A percentile compares a stretch with the other conserved stretches of the same genome.
Evolutionary conservation across 2,329 filamentous ascomycete species (phyloP).

Genomic region (Fusarium subtropicale): DNA sequence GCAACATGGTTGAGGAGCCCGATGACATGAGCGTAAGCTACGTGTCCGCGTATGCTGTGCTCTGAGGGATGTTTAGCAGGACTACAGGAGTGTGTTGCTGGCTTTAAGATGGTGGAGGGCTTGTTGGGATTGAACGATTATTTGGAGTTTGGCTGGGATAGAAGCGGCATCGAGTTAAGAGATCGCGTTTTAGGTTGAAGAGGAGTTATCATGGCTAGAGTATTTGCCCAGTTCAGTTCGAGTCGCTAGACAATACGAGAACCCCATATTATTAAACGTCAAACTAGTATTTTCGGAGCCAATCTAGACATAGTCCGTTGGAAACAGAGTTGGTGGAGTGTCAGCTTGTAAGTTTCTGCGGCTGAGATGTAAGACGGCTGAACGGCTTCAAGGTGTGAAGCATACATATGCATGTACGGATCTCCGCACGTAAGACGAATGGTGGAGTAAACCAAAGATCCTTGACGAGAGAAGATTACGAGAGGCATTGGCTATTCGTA

Average conservation of each 20-base stretch:
- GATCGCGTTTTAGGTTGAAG: background rate
- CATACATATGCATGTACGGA: conserved; percentile 5
- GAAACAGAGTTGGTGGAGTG: background rate
- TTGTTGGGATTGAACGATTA: background rate
- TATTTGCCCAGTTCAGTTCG: background rate
- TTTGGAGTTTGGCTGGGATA: background rate
- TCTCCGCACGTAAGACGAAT: conserved; percentile 17
- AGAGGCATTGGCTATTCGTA: background rate
- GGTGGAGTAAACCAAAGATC: conserved; percentile 11
- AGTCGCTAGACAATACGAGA: conserved; percentile 4
- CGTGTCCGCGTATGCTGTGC: conserved; percentile 86
- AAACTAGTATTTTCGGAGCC: conserved; percentile 4
- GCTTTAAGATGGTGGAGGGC: background rate
- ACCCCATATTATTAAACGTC: background rate
- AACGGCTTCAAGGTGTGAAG: background rate
- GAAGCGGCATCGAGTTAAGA: background rate
- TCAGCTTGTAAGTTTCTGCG: conserved; percentile 9
- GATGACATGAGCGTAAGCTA: conserved; percentile 93
- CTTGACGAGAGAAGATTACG: conserved; percentile 3
- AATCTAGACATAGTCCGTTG: background rate
- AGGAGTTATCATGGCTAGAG: background rate
- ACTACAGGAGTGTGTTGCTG: background rate
- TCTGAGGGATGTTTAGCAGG: conserved; percentile 56
- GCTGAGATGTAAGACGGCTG: conserved; percentile 15
- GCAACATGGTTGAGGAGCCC: conserved; percentile 75